Percentiles rank a stretch among this genome's conserved stretches.
Evolutionary conservation across 768 basidiomycete species (phyloP).

Genomic region (Hysterangium stoloniferum): DNA sequence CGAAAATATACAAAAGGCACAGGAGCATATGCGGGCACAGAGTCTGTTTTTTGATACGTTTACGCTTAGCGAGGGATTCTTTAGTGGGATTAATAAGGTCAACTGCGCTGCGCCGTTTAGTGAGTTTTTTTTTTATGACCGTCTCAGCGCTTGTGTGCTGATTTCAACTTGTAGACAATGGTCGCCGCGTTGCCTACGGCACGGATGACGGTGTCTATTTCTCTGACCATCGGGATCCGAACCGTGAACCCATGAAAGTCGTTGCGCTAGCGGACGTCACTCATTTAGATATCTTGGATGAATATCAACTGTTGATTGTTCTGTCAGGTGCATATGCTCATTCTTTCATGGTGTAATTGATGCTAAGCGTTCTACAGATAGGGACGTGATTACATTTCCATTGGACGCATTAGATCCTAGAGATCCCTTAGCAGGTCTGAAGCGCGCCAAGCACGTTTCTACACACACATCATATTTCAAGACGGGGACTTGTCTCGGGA

Average conservation of each 20-base stretch:
- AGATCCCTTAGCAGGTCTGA: constrained; percentile 86
- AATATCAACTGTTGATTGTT: constrained; percentile 93
- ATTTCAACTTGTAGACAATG: constrained; percentile 46
- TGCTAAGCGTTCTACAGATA: too few species aligned
- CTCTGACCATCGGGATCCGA: constrained; percentile 71
- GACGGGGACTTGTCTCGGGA: constrained; percentile 84
- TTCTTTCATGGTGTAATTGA: too few species aligned
- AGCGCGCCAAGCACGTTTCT: constrained; percentile 90
- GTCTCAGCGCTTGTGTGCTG: neutral
- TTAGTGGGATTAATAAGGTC: constrained; percentile 75
- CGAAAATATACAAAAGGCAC: constrained; percentile 85
- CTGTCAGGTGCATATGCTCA: constrained; percentile 61
- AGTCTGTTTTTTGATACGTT: constrained; percentile 83
- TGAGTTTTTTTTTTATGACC: constrained; percentile 38
- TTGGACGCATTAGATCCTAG: constrained; percentile 84
- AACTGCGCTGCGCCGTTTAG: constrained; percentile 87
- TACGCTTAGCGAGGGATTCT: constrained; percentile 82
- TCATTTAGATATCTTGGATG: constrained; percentile 94
- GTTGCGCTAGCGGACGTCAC: constrained; percentile 82
- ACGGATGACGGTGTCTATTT: constrained; percentile 96
- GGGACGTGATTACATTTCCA: constrained; percentile 93
- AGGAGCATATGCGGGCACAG: constrained; percentile 73
- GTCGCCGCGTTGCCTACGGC: constrained; percentile 87
- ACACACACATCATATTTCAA: constrained; percentile 98
- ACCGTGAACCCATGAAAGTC: constrained; percentile 82